A percentile compares a stretch with the other conserved stretches of the same genome.
Evolutionary conservation across 768 basidiomycete genomes (phyloP).

Genomic region (Psilocybe azurescens): DNA sequence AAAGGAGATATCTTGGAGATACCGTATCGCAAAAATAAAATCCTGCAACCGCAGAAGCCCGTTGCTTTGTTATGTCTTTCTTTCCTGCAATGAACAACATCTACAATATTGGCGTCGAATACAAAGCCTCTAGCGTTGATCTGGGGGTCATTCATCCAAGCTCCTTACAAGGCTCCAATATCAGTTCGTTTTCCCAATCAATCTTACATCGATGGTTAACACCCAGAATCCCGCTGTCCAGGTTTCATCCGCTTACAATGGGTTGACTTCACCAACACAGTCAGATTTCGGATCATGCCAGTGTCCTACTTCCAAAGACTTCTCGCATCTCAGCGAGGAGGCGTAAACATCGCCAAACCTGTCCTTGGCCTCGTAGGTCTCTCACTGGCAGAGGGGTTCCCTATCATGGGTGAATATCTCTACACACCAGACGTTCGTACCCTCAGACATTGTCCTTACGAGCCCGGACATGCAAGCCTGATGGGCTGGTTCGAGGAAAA

Average conservation of each 20-base stretch:
- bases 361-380: conserved; percentile 53
- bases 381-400: conserved; percentile 48
- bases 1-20: not conserved
- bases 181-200: conserved; percentile 2
- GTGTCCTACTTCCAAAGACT: conserved; percentile 54
- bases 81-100: not conserved
- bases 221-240: no score
- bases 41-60: not conserved
- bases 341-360: conserved; percentile 48
- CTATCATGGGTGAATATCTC: conserved; percentile 55
- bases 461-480: conserved; percentile 57
- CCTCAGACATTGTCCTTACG: conserved; percentile 55
- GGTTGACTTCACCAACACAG: conserved; percentile 61
- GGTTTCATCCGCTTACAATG: conserved; percentile 62
- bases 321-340: conserved; percentile 50
- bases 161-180: not conserved
- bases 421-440: conserved; percentile 60
- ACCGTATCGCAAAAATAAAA: no score
- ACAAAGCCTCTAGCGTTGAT: conserved; percentile 3
- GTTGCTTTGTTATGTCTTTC: not conserved
- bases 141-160: conserved; percentile 3
- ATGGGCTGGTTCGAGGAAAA: conserved; percentile 70
- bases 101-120: conserved; percentile 13
- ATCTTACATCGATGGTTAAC: not conserved
- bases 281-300: conserved; percentile 62